Base-by-base conservation (phyloP, 2,329 filamentous ascomycete genomes). In the Triangularia setosa region DNA sequence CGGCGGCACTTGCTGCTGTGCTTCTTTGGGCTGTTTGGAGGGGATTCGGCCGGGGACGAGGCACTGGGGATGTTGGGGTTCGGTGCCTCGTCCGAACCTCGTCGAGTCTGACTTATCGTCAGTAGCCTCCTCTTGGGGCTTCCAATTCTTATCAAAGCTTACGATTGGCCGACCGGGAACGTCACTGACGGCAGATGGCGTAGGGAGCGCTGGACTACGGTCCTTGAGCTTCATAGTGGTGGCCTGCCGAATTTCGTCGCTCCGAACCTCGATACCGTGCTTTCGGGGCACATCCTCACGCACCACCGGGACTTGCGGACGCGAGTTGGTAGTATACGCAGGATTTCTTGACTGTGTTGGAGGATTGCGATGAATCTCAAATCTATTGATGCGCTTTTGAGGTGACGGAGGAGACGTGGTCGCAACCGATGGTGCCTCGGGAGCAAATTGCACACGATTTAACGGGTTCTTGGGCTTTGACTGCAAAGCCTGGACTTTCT, bases 81-180 rank as follows among this genome's bases (percentile, higher is more conserved):
- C 69, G 70, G 60, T 64, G 69, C 67, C 71, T 69, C 71, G 73
- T 69, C 69, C 71, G 63, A 68, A 67, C 65, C 72, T 76, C 72
- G 72, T 72, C 67, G 71, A 71, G 76, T 83, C 81, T 79, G 84
- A 80, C 78, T 89, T 90, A 80, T 86, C 78, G 86, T 92, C 89
- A 83, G 90, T 83, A 77, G 81, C 82, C 81, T 85, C 82, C 75
- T 90, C 87, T 75, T 85, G 86, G 74, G 87, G 85, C 82, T 87
- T 90, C 88, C 92, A 97, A 75, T 90, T 86, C 73, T 86, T 86
- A 79, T 96, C 86, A 83, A 98, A 98, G 84, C 94, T 98, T 83
- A 98, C 94, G 82, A 98, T 98, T 68, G 94, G 94, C 75, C 94
- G 88, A 72, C 92, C 92, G 72, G 91, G 90, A 74, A 85, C 90